phyloP scores from a whole-genome alignment of 2,329 filamentous ascomycete genomes.

The Fusarium coffeatum region DNA sequence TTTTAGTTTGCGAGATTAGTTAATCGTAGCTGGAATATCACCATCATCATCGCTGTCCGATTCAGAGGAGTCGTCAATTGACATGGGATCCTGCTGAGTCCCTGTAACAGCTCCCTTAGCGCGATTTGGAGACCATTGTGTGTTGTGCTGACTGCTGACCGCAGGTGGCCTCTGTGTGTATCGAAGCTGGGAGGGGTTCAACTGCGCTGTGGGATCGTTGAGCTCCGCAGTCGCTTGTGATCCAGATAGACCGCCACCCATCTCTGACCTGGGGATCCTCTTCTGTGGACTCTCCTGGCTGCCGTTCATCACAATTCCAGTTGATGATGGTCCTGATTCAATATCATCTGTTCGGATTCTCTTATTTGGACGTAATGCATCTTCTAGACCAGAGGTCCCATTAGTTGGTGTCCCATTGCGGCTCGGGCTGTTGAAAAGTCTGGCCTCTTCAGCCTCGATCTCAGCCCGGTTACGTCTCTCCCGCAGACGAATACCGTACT shows the following conservation, averaged over 20 bases:
- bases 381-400: conserved; percentile 14
- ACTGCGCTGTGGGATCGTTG: conserved; percentile 51
- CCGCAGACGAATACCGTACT: conserved; percentile 66
- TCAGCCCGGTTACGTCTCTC: conserved; percentile 60
- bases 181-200: conserved; percentile 41
- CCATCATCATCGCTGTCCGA: conserved; percentile 36
- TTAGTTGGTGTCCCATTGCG: conserved; percentile 20
- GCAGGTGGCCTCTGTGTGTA: conserved; percentile 7
- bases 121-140: conserved; percentile 1
- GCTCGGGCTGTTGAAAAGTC: conserved; percentile 45
- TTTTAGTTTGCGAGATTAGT: conserved; percentile 1
- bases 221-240: conserved; percentile 53
- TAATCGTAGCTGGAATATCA: conserved; percentile 46
- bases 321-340: conserved; percentile 6
- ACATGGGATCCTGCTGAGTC: conserved; percentile 46
- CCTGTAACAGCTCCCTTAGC: conserved; percentile 12
- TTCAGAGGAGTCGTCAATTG: conserved; percentile 42
- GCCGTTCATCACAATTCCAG: background rate
- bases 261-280: conserved; percentile 48
- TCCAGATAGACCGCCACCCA: conserved; percentile 53
- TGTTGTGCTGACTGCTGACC: background rate
- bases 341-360: conserved; percentile 37
- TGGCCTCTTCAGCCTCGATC: conserved; percentile 58
- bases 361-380: conserved; percentile 37
- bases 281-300: conserved; percentile 39